Conservation (phyloP, 495 filamentous ascomycete genomes). For the Cudoniella acicularis region DNA sequence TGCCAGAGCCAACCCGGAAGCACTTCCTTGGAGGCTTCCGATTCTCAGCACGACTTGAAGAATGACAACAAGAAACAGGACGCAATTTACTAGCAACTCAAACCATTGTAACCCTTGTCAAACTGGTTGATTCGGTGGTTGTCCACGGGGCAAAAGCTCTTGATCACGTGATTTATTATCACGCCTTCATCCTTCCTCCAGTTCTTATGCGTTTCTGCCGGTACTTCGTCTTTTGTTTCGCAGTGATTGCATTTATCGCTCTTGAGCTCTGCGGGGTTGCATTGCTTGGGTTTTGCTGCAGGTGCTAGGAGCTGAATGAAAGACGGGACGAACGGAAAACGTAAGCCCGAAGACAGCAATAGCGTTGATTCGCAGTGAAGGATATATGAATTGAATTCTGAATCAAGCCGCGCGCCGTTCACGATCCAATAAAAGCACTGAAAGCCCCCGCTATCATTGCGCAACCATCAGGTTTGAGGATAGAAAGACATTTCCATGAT, state of each 20-base stretch:
- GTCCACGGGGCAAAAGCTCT: no score
- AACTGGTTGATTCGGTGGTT: no score
- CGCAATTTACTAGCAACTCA: no score
- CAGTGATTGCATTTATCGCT: background rate
- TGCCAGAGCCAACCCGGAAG: no score
- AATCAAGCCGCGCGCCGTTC: background rate
- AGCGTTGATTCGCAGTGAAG: background rate
- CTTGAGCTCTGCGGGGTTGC: background rate
- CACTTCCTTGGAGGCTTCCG: no score
- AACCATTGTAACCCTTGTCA: no score
- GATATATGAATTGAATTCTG: background rate
- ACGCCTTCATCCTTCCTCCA: background rate
- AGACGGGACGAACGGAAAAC: background rate
- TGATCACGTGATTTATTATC: no score
- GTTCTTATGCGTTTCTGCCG: background rate
- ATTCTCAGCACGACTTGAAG: no score
- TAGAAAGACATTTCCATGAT: background rate
- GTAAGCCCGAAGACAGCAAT: background rate
- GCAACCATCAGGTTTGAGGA: no score
- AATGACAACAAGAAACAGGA: no score
- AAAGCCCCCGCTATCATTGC: no score
- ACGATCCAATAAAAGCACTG: background rate
- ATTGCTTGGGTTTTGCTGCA: background rate
- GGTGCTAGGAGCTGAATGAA: background rate
- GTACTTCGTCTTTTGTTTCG: background rate